Conservation (phyloP, 202 grass and related monocot species). For the Elaeis oleifera region DNA sequence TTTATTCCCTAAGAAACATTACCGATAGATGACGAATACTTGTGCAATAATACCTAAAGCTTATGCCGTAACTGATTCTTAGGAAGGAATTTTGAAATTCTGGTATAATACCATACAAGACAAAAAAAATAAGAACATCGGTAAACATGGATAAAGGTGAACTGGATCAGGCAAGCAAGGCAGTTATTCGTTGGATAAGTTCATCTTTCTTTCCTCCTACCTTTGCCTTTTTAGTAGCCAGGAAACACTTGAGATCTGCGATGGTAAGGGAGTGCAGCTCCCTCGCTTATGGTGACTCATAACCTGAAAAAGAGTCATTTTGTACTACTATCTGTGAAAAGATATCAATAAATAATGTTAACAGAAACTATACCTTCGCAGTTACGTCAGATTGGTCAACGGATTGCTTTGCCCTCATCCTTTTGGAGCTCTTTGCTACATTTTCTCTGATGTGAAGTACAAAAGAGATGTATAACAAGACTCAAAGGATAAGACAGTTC, state of each 20-base stretch:
- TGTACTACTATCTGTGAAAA: not conserved
- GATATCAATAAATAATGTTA: constrained; percentile 6
- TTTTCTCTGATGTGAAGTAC: constrained; percentile 45
- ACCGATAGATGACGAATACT: no score
- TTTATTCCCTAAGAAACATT: no score
- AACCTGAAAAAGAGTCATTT: constrained; percentile 41
- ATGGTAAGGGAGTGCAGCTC: constrained; percentile 55
- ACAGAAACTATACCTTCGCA: constrained; percentile 19
- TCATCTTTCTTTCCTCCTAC: constrained; percentile 77
- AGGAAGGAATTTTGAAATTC: no score
- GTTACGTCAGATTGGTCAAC: constrained; percentile 37
- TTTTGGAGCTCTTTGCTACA: constrained; percentile 14
- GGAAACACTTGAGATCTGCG: constrained; percentile 67
- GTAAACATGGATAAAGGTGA: no score
- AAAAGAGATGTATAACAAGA: constrained; percentile 10
- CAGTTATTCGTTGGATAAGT: constrained; percentile 42
- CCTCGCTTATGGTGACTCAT: constrained; percentile 43
- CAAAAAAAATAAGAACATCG: no score
- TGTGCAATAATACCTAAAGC: no score
- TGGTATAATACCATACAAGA: no score
- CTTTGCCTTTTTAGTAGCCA: constrained; percentile 52
- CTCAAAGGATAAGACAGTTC: constrained; percentile 1
- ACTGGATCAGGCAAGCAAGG: constrained; percentile 25
- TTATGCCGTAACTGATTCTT: no score
- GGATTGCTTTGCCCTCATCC: constrained; percentile 27